Conservation (phyloP, 2,329 filamentous ascomycete species). For the Ascomycota sp. region DNA sequence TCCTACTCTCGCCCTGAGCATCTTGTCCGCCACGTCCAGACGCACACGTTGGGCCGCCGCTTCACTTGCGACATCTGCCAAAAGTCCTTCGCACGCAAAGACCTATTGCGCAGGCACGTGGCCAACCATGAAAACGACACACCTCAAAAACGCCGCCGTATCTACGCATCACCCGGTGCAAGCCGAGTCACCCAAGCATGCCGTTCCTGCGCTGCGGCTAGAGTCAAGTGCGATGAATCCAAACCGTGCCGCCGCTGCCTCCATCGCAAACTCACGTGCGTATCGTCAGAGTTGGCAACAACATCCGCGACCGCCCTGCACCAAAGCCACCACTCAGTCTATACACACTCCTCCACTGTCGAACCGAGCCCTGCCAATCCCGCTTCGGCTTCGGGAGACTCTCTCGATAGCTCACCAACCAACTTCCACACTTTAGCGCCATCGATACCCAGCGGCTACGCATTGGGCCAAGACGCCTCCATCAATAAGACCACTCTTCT, state of each 20-base stretch:
- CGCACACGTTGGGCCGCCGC: conserved; percentile 26
- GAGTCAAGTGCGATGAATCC: conserved; percentile 31
- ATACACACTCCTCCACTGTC: conserved; percentile 7
- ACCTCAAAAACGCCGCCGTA: conserved; percentile 23
- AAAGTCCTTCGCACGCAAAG: conserved; percentile 30
- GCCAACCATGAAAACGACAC: conserved; percentile 27
- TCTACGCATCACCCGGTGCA: conserved; percentile 20
- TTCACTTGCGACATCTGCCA: conserved; percentile 27
- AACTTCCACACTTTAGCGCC: conserved; percentile 5
- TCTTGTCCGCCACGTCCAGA: conserved; percentile 27
- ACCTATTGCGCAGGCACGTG: conserved; percentile 29
- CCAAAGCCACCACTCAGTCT: conserved; percentile 19
- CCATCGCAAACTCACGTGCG: conserved; percentile 23
- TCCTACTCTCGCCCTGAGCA: conserved; percentile 31
- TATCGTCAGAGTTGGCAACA: conserved; percentile 13
- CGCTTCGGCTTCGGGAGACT: conserved; percentile 1
- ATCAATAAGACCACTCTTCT: conserved; percentile 8
- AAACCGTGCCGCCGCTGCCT: conserved; percentile 31
- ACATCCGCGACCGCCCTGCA: conserved; percentile 20
- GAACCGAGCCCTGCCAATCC: conserved; percentile 2
- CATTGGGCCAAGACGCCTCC: conserved; percentile 4
- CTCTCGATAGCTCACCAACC: conserved; percentile 5
- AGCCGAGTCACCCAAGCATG: conserved; percentile 31
- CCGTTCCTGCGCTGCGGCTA: conserved; percentile 25
- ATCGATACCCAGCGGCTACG: conserved; percentile 1